Conservation (phyloP, 73 alveolate genomes). For the Paraurostyla sp. region DNA sequence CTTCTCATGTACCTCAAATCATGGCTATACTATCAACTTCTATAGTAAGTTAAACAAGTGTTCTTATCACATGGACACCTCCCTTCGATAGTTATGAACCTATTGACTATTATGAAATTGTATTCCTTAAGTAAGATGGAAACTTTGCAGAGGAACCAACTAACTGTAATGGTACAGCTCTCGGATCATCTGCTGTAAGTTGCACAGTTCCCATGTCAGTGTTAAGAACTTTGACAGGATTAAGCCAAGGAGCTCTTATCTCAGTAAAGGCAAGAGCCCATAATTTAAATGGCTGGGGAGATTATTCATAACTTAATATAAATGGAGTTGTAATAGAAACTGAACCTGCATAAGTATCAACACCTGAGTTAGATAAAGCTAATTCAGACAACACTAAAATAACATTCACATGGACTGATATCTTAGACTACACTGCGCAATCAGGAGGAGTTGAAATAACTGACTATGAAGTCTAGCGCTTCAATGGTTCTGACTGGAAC, state of each 20-base stretch:
- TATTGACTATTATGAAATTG: constrained; percentile 22
- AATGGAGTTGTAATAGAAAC: constrained; percentile 2
- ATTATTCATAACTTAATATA: not conserved
- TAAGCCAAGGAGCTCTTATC: constrained; percentile 15
- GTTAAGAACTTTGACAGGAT: constrained; percentile 1
- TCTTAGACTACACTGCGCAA: not conserved
- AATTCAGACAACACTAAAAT: constrained; percentile 39
- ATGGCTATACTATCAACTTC: constrained; percentile 44
- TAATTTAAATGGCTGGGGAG: constrained; percentile 47
- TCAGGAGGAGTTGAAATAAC: constrained; percentile 44
- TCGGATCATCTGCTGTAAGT: not conserved
- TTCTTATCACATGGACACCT: constrained; percentile 44
- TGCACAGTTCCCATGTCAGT: constrained; percentile 47
- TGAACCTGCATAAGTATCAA: constrained; percentile 8
- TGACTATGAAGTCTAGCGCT: constrained; percentile 28
- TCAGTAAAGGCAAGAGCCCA: constrained; percentile 37
- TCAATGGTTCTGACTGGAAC: not conserved
- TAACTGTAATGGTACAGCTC: constrained; percentile 49
- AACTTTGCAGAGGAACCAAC: not conserved
- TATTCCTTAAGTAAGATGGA: not conserved
- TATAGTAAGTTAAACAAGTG: not conserved
- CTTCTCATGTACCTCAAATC: constrained; percentile 39
- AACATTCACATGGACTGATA: constrained; percentile 10
- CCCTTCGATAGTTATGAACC: constrained; percentile 46
- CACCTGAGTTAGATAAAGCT: not conserved